phyloP scores from a whole-genome alignment of 1,139 yeast genomes.

The Diutina pseudorugosa region DNA sequence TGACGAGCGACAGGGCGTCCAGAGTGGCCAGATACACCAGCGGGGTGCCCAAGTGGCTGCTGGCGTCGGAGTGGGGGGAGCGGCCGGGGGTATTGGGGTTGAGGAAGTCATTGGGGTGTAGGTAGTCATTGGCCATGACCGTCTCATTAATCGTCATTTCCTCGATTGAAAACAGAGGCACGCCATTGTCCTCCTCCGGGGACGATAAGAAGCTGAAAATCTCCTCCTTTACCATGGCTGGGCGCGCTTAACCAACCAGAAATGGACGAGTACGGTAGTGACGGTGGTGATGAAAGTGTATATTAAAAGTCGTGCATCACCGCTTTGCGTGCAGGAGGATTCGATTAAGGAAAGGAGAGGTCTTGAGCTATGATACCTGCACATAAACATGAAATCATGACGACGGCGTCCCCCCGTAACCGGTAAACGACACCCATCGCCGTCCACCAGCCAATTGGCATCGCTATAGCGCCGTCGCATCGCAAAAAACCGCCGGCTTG shows the following conservation, averaged over 20 bases:
- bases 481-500: background rate
- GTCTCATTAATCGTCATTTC: background rate
- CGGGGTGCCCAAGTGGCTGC: background rate
- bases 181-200: background rate
- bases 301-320: background rate
- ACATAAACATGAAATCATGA: background rate
- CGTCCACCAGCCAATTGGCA: background rate
- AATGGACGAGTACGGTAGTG: background rate
- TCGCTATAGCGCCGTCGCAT: background rate
- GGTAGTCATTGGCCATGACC: background rate
- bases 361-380: background rate
- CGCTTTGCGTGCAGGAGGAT: background rate
- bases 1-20: constrained; percentile 18
- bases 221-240: constrained; percentile 3
- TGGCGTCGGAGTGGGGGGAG: background rate
- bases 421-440: background rate
- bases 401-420: background rate
- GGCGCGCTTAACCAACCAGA: background rate
- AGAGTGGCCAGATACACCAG: constrained; percentile 4
- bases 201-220: background rate
- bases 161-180: constrained; percentile 1
- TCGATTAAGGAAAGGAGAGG: background rate
- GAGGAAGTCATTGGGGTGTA: background rate
- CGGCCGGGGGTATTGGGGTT: background rate
- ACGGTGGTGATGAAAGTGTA: background rate